Percentiles rank a stretch among this genome's conserved stretches.
Conservation (phyloP, 2,329 filamentous ascomycete genomes). For the Pseudogymnoascus sp. region DNA sequence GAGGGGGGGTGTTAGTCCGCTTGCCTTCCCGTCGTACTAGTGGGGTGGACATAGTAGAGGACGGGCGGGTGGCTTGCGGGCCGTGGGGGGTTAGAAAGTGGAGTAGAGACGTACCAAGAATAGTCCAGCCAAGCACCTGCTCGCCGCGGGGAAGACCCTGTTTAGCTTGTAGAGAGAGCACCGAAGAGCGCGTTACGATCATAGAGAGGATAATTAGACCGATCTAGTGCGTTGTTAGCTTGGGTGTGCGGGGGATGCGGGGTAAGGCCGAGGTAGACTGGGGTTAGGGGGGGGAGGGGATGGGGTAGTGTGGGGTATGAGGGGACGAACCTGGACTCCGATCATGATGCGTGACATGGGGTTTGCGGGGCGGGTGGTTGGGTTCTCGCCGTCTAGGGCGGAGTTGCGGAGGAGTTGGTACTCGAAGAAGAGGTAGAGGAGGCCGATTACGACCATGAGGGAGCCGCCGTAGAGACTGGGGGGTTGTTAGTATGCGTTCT, state of each 20-base stretch:
- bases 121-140: constrained; percentile 75
- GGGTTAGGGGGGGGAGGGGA: not conserved
- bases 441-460: constrained; percentile 67
- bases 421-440: constrained; percentile 74
- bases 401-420: constrained; percentile 33
- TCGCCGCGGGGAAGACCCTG: constrained; percentile 79
- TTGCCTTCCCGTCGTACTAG: not conserved
- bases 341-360: constrained; percentile 49
- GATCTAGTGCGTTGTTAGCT: constrained; percentile 41
- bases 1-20: constrained; percentile 1
- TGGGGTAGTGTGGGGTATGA: constrained; percentile 5
- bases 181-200: constrained; percentile 77
- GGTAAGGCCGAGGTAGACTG: not conserved
- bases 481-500: constrained; percentile 8
- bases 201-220: constrained; percentile 75
- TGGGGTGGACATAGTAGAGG: not conserved
- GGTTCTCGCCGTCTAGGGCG: constrained; percentile 18
- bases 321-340: constrained; percentile 48
- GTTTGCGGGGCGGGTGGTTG: constrained; percentile 31
- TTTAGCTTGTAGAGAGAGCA: constrained; percentile 76
- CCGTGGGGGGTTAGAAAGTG: not conserved
- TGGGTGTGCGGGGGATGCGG: not conserved
- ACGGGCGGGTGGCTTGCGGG: not conserved
- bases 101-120: constrained; percentile 49
- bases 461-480: constrained; percentile 62